phyloP scores from a whole-genome alignment of 805 yeast genomes.

The Yamadazyma ubonensis region DNA sequence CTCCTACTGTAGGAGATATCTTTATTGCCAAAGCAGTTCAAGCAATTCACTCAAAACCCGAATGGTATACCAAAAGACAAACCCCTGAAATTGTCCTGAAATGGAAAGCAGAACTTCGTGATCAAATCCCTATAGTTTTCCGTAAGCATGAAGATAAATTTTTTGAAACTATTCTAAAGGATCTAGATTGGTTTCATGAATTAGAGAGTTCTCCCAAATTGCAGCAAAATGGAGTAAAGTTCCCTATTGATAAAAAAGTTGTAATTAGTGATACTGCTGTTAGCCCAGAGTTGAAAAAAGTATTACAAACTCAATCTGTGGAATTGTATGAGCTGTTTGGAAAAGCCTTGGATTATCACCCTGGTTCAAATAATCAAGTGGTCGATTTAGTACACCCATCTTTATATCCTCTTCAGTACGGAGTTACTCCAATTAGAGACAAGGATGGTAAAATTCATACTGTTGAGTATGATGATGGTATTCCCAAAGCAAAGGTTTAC shows the following conservation, averaged over 20 bases:
- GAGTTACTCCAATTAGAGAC: slow-evolving; percentile 20
- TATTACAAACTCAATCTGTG: slow-evolving; percentile 14
- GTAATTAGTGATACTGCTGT: slow-evolving; percentile 20
- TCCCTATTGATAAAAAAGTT: slow-evolving; percentile 24
- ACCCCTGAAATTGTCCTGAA: slow-evolving; percentile 15
- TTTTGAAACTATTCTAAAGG: slow-evolving; percentile 23
- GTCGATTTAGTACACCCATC: slow-evolving; percentile 43
- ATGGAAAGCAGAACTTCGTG: slow-evolving; percentile 20
- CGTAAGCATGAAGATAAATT: slow-evolving; percentile 17
- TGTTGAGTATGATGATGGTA: neutral
- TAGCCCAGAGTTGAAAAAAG: slow-evolving; percentile 7
- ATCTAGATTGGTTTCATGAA: slow-evolving; percentile 26
- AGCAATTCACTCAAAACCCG: too few species aligned
- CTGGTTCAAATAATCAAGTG: slow-evolving; percentile 34
- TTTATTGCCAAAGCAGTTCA: too few species aligned
- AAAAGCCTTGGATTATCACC: slow-evolving; percentile 34
- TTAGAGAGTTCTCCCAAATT: slow-evolving; percentile 6
- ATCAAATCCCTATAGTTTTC: slow-evolving; percentile 12
- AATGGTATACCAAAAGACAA: slow-evolving; percentile 19
- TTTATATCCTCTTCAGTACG: slow-evolving; percentile 35
- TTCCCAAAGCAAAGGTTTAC: slow-evolving; percentile 10
- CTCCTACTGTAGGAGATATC: too few species aligned
- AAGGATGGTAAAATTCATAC: slow-evolving; percentile 3
- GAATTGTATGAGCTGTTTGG: slow-evolving; percentile 17
- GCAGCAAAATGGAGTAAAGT: slow-evolving; percentile 16